Evolutionary conservation across 2,329 filamentous ascomycete species (phyloP), one percentile per base, ranked within the genome.

Genomic region (Aspergillus versicolor): DNA sequence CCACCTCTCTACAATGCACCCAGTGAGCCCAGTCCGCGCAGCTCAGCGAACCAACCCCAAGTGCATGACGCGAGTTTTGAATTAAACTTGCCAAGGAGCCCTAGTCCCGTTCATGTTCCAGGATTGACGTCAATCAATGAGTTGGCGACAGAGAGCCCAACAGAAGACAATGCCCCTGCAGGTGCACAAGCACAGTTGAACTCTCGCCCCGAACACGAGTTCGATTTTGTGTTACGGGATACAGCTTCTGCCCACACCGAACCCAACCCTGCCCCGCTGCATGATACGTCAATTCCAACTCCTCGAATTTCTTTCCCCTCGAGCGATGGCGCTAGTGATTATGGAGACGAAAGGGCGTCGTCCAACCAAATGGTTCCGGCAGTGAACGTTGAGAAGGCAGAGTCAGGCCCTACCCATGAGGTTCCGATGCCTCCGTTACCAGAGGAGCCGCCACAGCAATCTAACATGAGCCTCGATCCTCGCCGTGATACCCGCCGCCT

Each of bases 311-410:
- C 72, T 32, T 64, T 74, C 49, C 70, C 74, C 34, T 75, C 78
- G 49, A 75, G 80, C 58, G 81, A 82, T 70, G 76, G 77, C 46
- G 78, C 77, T 9, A 82, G 81, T 64, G 76, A 82, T 48, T 84
- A 84, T 67, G 82, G 81, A 15, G 81, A 84, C 65, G 78, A 78
- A 44, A 79, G 82, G 70, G 78, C 79, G 62, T 68, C 81, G 62
- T 68, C 81, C 57, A 75, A 81, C 58, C 65, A 78, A 60, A 71
- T 74, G 50, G 73, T 79, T 32, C 76, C 71, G 7, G 65, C 68
- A 21, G 65, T 72, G 43, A 73, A 73, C 51, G 52, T 74, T 42
- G 59, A 69, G 34, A 58, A 59, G 13, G 52, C 60, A 3, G 67
- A 72, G 11, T 58, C 65, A 38, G 41, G 51, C 11, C 53, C 66